Evolutionary conservation across 2,329 filamentous ascomycete species (phyloP).

Genomic region (Huntiella omanensis): DNA sequence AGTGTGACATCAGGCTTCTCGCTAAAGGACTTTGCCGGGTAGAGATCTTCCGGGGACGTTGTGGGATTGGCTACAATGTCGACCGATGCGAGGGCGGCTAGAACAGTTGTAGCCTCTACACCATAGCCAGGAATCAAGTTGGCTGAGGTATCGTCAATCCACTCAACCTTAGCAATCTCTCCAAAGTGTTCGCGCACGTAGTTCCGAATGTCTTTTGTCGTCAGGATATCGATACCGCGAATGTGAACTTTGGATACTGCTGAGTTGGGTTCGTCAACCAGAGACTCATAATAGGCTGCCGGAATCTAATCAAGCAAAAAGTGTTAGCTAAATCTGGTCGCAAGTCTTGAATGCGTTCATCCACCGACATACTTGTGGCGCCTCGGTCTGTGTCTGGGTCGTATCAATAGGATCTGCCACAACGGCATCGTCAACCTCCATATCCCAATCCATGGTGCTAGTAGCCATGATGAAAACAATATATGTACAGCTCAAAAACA

Average conservation of each 20-base stretch:
- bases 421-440: constrained; percentile 49
- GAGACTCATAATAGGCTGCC: background rate
- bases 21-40: constrained; percentile 45
- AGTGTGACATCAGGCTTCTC: constrained; percentile 51
- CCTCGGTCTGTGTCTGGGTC: too few species aligned
- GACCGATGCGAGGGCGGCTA: constrained; percentile 32
- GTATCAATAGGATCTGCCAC: too few species aligned
- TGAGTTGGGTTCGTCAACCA: background rate
- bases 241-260: constrained; percentile 51
- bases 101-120: constrained; percentile 31
- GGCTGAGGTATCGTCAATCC: constrained; percentile 85
- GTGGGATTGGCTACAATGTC: constrained; percentile 30
- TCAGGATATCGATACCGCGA: constrained; percentile 63
- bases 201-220: constrained; percentile 57
- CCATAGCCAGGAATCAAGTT: constrained; percentile 60
- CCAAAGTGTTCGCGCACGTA: constrained; percentile 54
- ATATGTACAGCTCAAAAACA: too few species aligned
- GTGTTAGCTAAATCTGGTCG: too few species aligned
- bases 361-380: background rate
- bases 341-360: too few species aligned
- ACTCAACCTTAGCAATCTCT: constrained; percentile 51
- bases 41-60: constrained; percentile 42
- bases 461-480: constrained; percentile 1
- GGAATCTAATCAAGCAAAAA: background rate
- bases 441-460: constrained; percentile 43